Evolutionary conservation across 352 stramenopile species (phyloP).

Genomic region (Blastocystis sp.): DNA sequence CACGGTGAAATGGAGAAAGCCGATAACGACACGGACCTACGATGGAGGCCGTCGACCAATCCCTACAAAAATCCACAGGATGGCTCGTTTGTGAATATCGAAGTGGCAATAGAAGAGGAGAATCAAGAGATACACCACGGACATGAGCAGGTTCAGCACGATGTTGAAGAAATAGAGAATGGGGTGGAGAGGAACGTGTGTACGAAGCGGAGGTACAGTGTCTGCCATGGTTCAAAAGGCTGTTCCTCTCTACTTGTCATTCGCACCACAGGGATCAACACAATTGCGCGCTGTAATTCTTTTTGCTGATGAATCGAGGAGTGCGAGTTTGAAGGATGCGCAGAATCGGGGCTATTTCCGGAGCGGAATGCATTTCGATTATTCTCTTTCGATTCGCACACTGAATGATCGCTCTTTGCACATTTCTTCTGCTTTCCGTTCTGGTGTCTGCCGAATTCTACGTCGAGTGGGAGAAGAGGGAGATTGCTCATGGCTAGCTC

Average conservation of each 20-base stretch:
- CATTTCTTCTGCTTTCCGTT: not conserved
- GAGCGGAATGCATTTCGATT: too few relatives aligned
- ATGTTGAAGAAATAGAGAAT: constrained; percentile 48
- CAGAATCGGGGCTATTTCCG: too few relatives aligned
- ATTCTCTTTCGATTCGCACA: too few relatives aligned
- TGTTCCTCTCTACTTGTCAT: not conserved
- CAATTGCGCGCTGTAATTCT: too few relatives aligned
- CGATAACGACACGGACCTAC: constrained; percentile 34
- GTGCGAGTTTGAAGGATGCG: too few relatives aligned
- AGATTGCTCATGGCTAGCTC: constrained; percentile 19
- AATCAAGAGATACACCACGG: constrained; percentile 7
- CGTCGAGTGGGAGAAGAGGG: not conserved
- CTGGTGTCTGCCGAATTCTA: constrained; percentile 31
- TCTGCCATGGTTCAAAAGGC: not conserved
- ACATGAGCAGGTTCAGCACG: constrained; percentile 12
- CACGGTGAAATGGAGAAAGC: constrained; percentile 19
- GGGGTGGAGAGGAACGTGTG: constrained; percentile 14
- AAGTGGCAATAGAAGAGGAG: constrained; percentile 19
- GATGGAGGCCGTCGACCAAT: not conserved
- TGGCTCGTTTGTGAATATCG: not conserved
- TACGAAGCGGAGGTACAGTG: constrained; percentile 4
- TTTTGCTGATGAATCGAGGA: too few relatives aligned
- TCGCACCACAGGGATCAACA: too few relatives aligned
- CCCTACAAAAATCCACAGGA: constrained; percentile 49
- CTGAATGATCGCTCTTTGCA: not conserved